Evolutionary conservation across 371 early-diverging fungal genomes (phyloP).

Genomic region (Mortierella polycephala): DNA sequence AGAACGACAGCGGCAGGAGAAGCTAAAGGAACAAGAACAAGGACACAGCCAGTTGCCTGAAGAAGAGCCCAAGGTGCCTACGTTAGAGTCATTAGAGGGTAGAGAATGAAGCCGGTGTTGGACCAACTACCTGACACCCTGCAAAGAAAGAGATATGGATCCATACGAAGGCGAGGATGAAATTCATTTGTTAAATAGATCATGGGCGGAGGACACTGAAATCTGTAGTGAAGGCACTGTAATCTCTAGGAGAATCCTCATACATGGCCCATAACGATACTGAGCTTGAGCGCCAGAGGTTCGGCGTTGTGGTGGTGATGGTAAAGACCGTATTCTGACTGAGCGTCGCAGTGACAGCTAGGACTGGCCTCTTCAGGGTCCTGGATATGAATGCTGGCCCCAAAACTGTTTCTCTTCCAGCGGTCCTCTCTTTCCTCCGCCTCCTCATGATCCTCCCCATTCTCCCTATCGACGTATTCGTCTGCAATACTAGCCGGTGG

Average conservation of each 20-base stretch:
- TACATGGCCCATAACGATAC: slow-evolving; percentile 38
- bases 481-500: too few species aligned
- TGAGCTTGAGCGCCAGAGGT: slow-evolving; percentile 16
- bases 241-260: slow-evolving; percentile 2
- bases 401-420: neutral
- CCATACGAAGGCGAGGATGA: neutral
- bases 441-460: neutral
- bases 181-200: neutral
- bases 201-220: neutral
- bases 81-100: slow-evolving; percentile 11
- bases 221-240: too few species aligned
- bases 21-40: slow-evolving; percentile 4
- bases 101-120: neutral
- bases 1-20: neutral
- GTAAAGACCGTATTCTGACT: neutral
- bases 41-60: slow-evolving; percentile 10
- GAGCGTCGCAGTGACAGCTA: slow-evolving; percentile 21
- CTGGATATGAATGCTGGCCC: neutral
- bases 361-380: neutral
- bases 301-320: slow-evolving; percentile 24
- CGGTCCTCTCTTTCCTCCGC: neutral
- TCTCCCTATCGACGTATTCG: neutral
- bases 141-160: neutral
- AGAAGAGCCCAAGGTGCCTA: slow-evolving; percentile 18
- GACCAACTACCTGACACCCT: too few species aligned